Conservation (phyloP, 306 rosid genomes). For the Canavalia ensiformis region DNA sequence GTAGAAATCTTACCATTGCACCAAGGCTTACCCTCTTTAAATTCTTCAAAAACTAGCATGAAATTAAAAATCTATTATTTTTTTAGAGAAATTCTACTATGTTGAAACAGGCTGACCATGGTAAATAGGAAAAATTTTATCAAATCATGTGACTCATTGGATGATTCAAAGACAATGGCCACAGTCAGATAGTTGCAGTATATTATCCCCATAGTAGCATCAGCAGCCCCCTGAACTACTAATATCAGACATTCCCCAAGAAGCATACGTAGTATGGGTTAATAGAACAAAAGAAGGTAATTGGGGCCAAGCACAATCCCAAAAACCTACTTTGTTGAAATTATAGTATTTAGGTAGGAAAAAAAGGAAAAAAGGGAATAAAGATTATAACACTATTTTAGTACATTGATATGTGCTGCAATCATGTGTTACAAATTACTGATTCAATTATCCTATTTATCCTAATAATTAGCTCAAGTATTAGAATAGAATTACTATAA, state of each 20-base stretch:
- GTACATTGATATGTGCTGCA: neutral
- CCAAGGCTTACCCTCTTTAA: constrained; percentile 14
- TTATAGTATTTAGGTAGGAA: constrained; percentile 3
- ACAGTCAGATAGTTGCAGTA: constrained; percentile 5
- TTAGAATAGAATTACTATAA: constrained; percentile 11
- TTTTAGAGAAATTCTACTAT: neutral
- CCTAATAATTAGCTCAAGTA: constrained; percentile 20
- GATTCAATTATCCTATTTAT: constrained; percentile 12
- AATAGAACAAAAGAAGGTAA: constrained; percentile 8
- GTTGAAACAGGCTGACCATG: neutral
- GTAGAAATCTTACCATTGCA: neutral
- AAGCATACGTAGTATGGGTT: constrained; percentile 1
- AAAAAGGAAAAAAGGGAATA: neutral
- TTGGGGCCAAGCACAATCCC: constrained; percentile 3
- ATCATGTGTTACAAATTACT: constrained; percentile 2
- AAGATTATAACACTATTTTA: neutral
- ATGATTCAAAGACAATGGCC: constrained; percentile 24
- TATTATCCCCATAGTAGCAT: constrained; percentile 23
- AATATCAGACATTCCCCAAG: neutral
- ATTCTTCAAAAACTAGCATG: constrained; percentile 30
- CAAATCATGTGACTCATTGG: constrained; percentile 18
- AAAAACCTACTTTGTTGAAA: constrained; percentile 5
- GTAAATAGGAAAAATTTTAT: constrained; percentile 36
- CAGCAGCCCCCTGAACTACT: constrained; percentile 12
- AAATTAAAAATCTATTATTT: neutral